Evolutionary conservation across 192 early-diverging fungal genomes (phyloP), one percentile per base, ranked within the genome.

Genomic region (Spizellomyces punctatus): DNA sequence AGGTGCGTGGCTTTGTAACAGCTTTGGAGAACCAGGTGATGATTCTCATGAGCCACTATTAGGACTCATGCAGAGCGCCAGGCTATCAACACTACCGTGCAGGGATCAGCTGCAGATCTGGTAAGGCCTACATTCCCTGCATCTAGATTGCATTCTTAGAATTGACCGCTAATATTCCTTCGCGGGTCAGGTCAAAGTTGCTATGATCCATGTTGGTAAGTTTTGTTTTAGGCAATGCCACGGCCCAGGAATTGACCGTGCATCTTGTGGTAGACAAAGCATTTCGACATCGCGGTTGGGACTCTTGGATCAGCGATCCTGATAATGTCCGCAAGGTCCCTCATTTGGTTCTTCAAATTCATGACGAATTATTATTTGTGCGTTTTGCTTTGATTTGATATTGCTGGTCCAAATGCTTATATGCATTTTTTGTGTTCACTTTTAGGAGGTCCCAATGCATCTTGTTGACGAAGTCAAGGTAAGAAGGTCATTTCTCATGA

Each of bases 101-200:
- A 78, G 76, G 76, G 76, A 17, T 78, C 76, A 5, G 77, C 76
- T 7, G 76, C 76, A 10, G 76, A 78, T 48, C 46, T 78, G n/a
- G 75, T 76, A 8, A 62, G 36, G 54, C 54, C 22, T 5, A 44
- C 16, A 42, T 17, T 65, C 5, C 44, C 1, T 36, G 27, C 27
- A 36, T 36, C 27, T 61, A 14, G 73, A 10, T 43, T 14, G 5
- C 75, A 43, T 21, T 74, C 22, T 59, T 63, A 9, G 9, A 19
- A 17, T 68, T 58, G 54, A 9, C 2, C 10, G 1, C 12, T 64
- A 1, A 71, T 4, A 71, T 27, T 61, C 27, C 19, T 19, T 14
- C 16, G 59, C 12, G 17, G 10, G 17, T 61, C 22, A 61, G 59
- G 43, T 67, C 41, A 69, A 69, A 36, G 57, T 60, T n/a, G 67